Evolutionary conservation across 2,329 filamentous ascomycete species (phyloP).

Genomic region (Verticillium tricorpus): DNA sequence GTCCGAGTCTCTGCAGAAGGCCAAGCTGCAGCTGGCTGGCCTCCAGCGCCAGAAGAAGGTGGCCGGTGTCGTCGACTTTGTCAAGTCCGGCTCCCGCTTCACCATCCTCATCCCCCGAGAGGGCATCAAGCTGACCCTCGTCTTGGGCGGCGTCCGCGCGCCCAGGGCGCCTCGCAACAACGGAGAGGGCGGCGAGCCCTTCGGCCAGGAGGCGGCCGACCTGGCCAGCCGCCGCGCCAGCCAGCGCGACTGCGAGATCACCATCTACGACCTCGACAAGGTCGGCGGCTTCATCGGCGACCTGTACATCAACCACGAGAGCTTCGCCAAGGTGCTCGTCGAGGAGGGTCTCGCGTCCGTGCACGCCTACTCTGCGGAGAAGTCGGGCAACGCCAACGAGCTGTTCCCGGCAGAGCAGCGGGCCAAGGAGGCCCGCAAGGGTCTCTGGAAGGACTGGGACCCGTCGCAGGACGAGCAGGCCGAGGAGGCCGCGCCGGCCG

Average conservation of each 20-base stretch:
- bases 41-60: constrained; percentile 89
- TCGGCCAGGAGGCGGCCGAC: constrained; percentile 90
- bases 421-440: constrained; percentile 85
- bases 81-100: constrained; percentile 94
- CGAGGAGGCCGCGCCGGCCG: constrained; percentile 47
- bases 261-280: constrained; percentile 93
- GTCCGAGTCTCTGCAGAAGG: constrained; percentile 89
- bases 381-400: constrained; percentile 83
- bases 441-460: constrained; percentile 92
- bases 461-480: constrained; percentile 75
- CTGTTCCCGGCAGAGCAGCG: constrained; percentile 81
- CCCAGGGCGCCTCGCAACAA: constrained; percentile 77
- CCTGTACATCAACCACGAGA: constrained; percentile 90
- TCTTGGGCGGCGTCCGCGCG: constrained; percentile 87
- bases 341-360: constrained; percentile 93
- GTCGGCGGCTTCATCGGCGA: constrained; percentile 96
- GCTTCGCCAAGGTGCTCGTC: constrained; percentile 86
- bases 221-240: constrained; percentile 83
- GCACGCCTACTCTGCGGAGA: constrained; percentile 92
- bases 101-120: constrained; percentile 88
- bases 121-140: constrained; percentile 89
- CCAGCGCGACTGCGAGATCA: constrained; percentile 94
- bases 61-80: constrained; percentile 91
- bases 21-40: constrained; percentile 85
- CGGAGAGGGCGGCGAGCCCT: constrained; percentile 80